Evolutionary conservation across 1,284 basidiomycete genomes (phyloP).

Genomic region (Pisolithus thermaeus): DNA sequence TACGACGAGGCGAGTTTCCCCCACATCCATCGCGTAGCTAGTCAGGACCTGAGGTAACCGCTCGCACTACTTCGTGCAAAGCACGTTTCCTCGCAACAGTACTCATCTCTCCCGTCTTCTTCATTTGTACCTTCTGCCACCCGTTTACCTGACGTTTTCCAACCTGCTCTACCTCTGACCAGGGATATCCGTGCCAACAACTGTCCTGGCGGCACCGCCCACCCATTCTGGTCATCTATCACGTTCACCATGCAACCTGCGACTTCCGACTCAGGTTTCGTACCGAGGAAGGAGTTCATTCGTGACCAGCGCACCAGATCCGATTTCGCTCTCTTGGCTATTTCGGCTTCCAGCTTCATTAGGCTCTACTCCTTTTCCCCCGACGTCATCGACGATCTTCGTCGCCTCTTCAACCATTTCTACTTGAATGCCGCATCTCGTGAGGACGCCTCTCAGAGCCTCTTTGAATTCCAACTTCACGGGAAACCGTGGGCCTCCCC

Average conservation of each 20-base stretch:
- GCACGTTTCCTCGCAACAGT: constrained; percentile 30
- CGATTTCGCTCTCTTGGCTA: constrained; percentile 60
- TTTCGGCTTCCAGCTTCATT: constrained; percentile 56
- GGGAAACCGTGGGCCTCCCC: constrained; percentile 68
- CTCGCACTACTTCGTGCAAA: constrained; percentile 20
- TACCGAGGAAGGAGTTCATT: constrained; percentile 66
- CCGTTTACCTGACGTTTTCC: constrained; percentile 36
- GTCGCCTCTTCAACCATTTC: constrained; percentile 47
- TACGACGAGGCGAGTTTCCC: neutral
- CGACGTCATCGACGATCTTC: constrained; percentile 45
- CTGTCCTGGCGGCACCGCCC: constrained; percentile 17
- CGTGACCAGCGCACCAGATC: constrained; percentile 49
- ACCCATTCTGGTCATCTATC: constrained; percentile 23
- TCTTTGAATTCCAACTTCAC: constrained; percentile 60
- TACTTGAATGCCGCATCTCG: constrained; percentile 41
- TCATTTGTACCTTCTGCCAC: constrained; percentile 24
- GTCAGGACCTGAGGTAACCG: neutral
- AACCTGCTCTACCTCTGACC: constrained; percentile 24
- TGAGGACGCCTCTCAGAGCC: constrained; percentile 52
- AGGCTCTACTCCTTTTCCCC: constrained; percentile 64
- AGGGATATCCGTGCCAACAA: constrained; percentile 19
- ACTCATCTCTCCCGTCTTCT: constrained; percentile 24
- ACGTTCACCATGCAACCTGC: constrained; percentile 28
- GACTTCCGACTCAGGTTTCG: constrained; percentile 41
- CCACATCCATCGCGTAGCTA: neutral